Evolutionary conservation across 768 basidiomycete species (phyloP).

Genomic region (Phlegmacium glaucopus): DNA sequence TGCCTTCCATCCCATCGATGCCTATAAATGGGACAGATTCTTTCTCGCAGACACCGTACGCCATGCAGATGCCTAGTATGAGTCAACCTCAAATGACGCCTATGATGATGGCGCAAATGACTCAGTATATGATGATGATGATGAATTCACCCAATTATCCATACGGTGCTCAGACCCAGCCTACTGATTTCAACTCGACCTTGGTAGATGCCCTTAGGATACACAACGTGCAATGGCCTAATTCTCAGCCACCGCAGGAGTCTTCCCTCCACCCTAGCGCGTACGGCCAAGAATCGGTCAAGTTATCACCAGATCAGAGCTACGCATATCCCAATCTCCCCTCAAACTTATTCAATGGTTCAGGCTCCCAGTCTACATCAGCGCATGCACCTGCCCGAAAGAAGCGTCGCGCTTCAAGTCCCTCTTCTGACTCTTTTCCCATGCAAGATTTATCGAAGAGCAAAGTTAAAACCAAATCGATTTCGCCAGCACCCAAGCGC

Average conservation of each 20-base stretch:
- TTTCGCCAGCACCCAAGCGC: slow-evolving; percentile 14
- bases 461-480: slow-evolving; percentile 8
- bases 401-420: neutral
- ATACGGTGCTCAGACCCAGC: neutral
- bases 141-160: neutral
- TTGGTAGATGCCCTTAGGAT: no score
- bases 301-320: no score
- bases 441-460: neutral
- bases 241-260: no score
- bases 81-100: slow-evolving; percentile 5
- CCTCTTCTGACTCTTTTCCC: slow-evolving; percentile 1
- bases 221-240: no score
- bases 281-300: no score
- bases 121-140: neutral
- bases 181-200: no score
- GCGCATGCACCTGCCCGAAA: no score
- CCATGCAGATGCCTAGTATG: slow-evolving; percentile 12
- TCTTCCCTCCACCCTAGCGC: no score
- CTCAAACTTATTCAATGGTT: no score
- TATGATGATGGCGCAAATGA: slow-evolving; percentile 10
- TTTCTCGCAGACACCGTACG: slow-evolving; percentile 4
- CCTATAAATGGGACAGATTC: slow-evolving; percentile 6
- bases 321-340: no score
- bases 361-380: no score
- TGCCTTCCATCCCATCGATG: neutral